Evolutionary conservation across 1,284 basidiomycete species (phyloP).

Genomic region (Apiotrichum laibachii): DNA sequence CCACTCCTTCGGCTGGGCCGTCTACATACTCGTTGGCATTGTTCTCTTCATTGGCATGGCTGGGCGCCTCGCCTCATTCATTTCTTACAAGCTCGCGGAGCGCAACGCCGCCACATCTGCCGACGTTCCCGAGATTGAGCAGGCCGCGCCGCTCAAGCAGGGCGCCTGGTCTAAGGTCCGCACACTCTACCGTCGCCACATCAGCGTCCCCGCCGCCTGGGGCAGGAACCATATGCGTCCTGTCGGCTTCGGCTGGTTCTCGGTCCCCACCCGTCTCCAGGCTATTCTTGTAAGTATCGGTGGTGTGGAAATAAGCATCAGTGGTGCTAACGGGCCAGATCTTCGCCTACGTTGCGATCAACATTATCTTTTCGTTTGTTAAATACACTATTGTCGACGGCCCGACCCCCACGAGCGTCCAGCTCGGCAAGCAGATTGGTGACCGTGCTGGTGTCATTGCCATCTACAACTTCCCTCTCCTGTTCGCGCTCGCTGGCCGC

Average conservation of each 20-base stretch:
- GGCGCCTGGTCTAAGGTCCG: neutral
- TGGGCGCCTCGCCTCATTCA: slow-evolving; percentile 9
- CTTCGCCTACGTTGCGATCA: slow-evolving; percentile 28
- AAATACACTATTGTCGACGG: slow-evolving; percentile 57
- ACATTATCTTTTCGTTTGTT: slow-evolving; percentile 47
- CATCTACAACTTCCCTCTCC: slow-evolving; percentile 34
- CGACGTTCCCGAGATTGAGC: neutral
- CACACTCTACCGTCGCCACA: slow-evolving; percentile 21
- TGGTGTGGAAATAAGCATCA: neutral
- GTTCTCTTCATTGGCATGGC: slow-evolving; percentile 24
- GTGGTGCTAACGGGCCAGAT: slow-evolving; percentile 15
- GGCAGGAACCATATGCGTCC: slow-evolving; percentile 28
- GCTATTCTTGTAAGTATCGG: slow-evolving; percentile 12
- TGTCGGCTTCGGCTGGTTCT: slow-evolving; percentile 21
- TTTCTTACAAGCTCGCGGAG: neutral
- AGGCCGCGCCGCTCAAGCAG: neutral
- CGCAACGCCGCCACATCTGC: neutral
- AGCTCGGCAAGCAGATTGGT: slow-evolving; percentile 27
- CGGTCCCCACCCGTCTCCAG: slow-evolving; percentile 33
- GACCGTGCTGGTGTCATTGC: slow-evolving; percentile 36
- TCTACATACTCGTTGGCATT: slow-evolving; percentile 27
- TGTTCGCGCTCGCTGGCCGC: slow-evolving; percentile 31
- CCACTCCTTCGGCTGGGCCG: slow-evolving; percentile 27
- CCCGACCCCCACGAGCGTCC: slow-evolving; percentile 15
- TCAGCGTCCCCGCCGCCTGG: slow-evolving; percentile 28